Base-by-base conservation (phyloP, 202 grass and related monocot species). In the Cymbopogon flexuosus region DNA sequence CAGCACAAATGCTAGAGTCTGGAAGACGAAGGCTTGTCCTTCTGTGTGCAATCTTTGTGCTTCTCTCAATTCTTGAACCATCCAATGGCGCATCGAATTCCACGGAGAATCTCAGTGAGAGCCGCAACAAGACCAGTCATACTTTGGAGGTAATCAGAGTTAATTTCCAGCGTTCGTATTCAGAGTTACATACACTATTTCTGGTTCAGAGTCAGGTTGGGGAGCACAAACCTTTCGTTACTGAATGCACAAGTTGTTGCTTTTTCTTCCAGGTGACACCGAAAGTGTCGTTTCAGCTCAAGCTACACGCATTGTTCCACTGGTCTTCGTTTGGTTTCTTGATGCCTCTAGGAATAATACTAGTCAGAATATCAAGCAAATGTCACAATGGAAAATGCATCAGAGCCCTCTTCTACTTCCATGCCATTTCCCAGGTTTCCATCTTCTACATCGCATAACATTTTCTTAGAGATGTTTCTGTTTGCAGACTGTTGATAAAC, bases 261-360 rank as follows among this genome's bases (percentile, higher is more conserved):
- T 45, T 14, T 59, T 59, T 54, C 6, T 78, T 78, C 68, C 86
- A 93, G 96, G 14, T 88, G 63, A 90, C 73, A 31, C 84, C 90
- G 34, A 77, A 85, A 85, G 73, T 83, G 14, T 91, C 75, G 54
- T 85, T 89, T 77, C 96, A 99, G 77, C 85, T 99, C 75, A 96
- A 88, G 87, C 71, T 96, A 34, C 96, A 99, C 58, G 90, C 96
- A 6, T 70, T 99, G 76, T 92, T 99, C 64, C 89, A 93, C 65
- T 99, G 96, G 92, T 90, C 85, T 72, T 93, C 92, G 22, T 82
- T 96, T 39, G 96, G 96, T 59, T 85, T 99, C 65, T 57, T 99
- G 80, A 96, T 99, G 92, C 96, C 92, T 5, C 24, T 90, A 43
- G 96, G 96, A 78, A 91, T 99, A 83, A 77, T 99, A 24, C 80